Evolutionary conservation across 2,329 filamentous ascomycete species (phyloP).

Genomic region (Diaporthe sp.): DNA sequence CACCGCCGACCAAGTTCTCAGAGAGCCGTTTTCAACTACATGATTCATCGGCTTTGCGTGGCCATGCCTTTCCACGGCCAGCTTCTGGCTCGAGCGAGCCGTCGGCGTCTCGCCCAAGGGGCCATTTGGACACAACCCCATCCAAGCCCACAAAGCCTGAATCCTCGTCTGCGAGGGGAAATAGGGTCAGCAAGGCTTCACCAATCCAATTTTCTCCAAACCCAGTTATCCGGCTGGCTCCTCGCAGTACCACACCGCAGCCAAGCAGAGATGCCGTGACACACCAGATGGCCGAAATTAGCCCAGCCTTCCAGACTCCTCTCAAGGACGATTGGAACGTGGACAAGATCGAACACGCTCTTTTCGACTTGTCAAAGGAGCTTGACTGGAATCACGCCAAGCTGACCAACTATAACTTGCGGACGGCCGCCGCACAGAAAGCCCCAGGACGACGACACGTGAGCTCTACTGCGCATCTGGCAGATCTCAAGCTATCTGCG

Average conservation of each 20-base stretch:
- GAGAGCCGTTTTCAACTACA: conserved; percentile 40
- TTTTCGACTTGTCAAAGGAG: conserved; percentile 58
- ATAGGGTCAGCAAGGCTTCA: conserved; percentile 20
- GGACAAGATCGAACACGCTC: conserved; percentile 57
- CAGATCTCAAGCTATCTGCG: conserved; percentile 52
- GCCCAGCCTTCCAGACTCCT: conserved; percentile 51
- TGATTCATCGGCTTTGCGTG: conserved; percentile 16
- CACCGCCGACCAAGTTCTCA: conserved; percentile 25
- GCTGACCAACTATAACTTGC: conserved; percentile 60
- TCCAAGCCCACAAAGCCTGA: conserved; percentile 3
- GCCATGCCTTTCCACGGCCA: conserved; percentile 23
- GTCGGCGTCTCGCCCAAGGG: conserved; percentile 24
- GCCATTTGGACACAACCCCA: conserved; percentile 32
- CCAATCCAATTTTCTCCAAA: neutral
- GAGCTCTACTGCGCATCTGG: conserved; percentile 63
- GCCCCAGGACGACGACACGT: conserved; percentile 54
- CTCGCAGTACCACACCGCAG: conserved; percentile 23
- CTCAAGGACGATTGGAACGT: conserved; percentile 58
- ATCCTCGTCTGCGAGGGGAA: neutral
- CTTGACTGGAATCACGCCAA: conserved; percentile 62
- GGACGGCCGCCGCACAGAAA: conserved; percentile 57
- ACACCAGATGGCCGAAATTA: conserved; percentile 40
- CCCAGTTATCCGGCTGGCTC: neutral
- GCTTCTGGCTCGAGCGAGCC: conserved; percentile 34
- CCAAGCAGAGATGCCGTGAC: conserved; percentile 29